Base-by-base conservation (phyloP, 164 flowering plant species). In the Magnolia kwangsiensis region DNA sequence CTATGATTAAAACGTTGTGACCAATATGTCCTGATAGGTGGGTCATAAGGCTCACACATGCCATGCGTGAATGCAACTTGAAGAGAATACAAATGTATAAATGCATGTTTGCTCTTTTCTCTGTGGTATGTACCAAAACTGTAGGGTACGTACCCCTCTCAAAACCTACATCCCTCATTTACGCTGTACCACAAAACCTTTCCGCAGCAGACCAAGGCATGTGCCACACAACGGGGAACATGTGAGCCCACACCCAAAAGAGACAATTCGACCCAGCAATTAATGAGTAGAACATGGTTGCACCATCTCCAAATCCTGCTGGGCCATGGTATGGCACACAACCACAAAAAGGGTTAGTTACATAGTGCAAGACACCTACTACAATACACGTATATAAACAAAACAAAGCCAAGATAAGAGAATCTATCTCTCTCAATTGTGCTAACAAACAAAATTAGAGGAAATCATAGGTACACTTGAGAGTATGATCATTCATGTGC, bases 231-330 rank as follows among this genome's bases (percentile, higher is more conserved):
- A 80, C 83, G 80, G n/a, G 73, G 58, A 73, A 80, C 83, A 80
- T 74, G 83, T n/a, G 84, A 80, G 80, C 82, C 85, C 84, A 77
- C 83, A 82, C 73, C 69, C 21, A 78, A 73, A 49, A 76, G 63
- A 64, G 84, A 82, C 86, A 45, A 58, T 69, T 78, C 79, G 51
- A 24, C 50, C 45, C 9, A 70, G 73, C 76, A 79, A 67, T 82
- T 77, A 81, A 85, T 81, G 63, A 24, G 74, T 50, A 21, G 51
- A 79, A 81, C 80, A 81, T 70, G 64, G 76, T 80, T 76, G 82
- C 64, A 71, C 84, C 76, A 67, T 58, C 74, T 75, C 77, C 50
- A 78, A 72, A 74, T 77, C 72, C 67, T 68, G 69, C 29, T 72
- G 50, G 74, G 66, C 73, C 75, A 59, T 70, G 58, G 66, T 71